Base-by-base conservation (phyloP, 495 filamentous ascomycete genomes). In the Xylaria intraflava region DNA sequence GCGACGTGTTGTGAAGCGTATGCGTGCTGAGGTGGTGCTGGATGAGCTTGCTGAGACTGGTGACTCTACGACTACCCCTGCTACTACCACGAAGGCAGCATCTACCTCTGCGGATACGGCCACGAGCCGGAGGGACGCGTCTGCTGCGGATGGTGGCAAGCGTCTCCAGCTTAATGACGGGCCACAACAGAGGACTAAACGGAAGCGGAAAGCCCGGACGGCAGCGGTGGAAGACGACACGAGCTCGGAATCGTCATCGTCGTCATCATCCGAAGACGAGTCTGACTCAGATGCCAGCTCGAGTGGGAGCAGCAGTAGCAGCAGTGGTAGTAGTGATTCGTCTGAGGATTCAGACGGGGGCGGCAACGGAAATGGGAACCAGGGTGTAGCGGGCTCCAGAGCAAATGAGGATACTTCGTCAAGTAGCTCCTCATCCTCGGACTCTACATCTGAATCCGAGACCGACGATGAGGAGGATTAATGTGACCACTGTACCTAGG, bases 151-250 rank as follows among this genome's bases (percentile, higher is more conserved):
- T 36, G 62, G 55, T 29, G 64, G 65, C 12, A 58, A 70, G 31
- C 63, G 61, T 2, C 69, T 73, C 10, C 66, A 70, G 16, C 49
- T 76, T 43, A 75, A 72, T 27, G 71, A 68, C 10, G 75, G 71
- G 3, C 62, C 69, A 14, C 61, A 69, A 40, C 70, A 73, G 57
- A 66, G 69, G 29, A 55, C 62, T 19, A 77, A 77, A 64, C 78
- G 77, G 59, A 83, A 83, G 69, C 74, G 81, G 60, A 83, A 83
- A 42, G 55, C 65, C 42, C 67, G 71, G 35, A 75, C 76, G 16
- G 71, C 67, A 0, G 64, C 67, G 7, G 66, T 69, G 22, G 67
- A 65, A 9, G 69, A 71, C 41, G 68, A 67, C 43, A 62, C 52
- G 23, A 68, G 51, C n/a, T 72, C 69, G 14, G 69, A 69, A 9